phyloP scores from a whole-genome alignment of 2,329 filamentous ascomycete genomes.

The Venturia pyrina region DNA sequence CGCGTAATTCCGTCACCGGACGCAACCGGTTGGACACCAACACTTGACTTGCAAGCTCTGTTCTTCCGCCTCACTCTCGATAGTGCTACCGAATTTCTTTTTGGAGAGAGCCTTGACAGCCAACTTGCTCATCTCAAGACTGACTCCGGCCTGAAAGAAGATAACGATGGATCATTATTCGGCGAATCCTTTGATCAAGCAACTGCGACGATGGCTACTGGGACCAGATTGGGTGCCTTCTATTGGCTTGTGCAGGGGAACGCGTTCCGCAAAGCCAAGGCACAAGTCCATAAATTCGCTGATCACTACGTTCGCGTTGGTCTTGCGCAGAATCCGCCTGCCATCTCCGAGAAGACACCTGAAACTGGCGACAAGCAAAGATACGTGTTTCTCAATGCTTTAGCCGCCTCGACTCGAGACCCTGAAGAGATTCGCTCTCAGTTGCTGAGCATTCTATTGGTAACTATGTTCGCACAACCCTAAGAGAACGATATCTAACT shows the following conservation, averaged over 20 bases:
- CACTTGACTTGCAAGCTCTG: conserved; percentile 45
- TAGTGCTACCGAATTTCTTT: conserved; percentile 57
- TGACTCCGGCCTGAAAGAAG: conserved; percentile 19
- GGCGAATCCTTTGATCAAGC: conserved; percentile 15
- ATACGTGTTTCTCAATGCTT: conserved; percentile 9
- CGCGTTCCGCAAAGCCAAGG: conserved; percentile 20
- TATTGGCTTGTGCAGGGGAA: conserved; percentile 13
- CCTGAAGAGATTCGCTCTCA: conserved; percentile 10
- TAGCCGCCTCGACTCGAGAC: conserved; percentile 1
- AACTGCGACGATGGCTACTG: background rate
- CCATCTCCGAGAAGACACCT: conserved; percentile 23
- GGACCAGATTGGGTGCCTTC: background rate
- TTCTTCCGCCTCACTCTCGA: conserved; percentile 60
- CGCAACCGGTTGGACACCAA: conserved; percentile 2
- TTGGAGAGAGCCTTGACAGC: conserved; percentile 38
- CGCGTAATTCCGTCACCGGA: conserved; percentile 24
- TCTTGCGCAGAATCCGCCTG: conserved; percentile 34
- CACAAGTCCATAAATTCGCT: conserved; percentile 29
- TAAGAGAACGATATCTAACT: conserved; percentile 18
- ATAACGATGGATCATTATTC: conserved; percentile 25
- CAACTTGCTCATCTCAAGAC: background rate
- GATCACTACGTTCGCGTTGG: conserved; percentile 31
- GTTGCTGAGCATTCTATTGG: conserved; percentile 9
- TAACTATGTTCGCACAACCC: background rate
- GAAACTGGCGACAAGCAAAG: conserved; percentile 15